phyloP scores from a whole-genome alignment of 2,329 filamentous ascomycete species.

The Apiospora koreana region DNA sequence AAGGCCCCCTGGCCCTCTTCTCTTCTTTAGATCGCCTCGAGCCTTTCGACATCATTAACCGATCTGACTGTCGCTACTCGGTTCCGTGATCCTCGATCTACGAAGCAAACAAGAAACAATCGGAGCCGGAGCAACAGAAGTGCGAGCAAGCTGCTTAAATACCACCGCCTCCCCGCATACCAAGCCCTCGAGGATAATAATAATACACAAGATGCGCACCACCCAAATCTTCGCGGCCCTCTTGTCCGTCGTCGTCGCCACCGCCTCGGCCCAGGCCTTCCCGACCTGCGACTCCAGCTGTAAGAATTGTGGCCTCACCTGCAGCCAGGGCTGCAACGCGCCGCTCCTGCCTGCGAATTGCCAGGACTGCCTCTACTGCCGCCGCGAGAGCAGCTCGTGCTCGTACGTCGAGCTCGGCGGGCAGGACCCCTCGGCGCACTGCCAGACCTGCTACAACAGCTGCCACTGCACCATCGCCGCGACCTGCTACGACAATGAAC shows the following conservation, averaged over 20 bases:
- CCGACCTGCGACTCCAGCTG: slow-evolving; percentile 18
- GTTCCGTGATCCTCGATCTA: not conserved
- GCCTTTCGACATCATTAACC: not conserved
- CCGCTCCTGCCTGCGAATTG: slow-evolving; percentile 19
- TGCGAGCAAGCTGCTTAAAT: not conserved
- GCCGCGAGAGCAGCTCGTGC: slow-evolving; percentile 27
- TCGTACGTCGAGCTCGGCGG: slow-evolving; percentile 17
- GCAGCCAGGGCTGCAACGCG: slow-evolving; percentile 24
- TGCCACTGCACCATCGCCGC: not conserved
- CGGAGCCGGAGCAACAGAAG: not conserved
- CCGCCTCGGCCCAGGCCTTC: not conserved
- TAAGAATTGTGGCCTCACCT: slow-evolving; percentile 23
- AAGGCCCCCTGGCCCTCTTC: not conserved
- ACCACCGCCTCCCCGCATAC: not conserved
- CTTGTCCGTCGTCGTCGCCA: slow-evolving; percentile 14
- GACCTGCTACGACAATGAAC: not conserved
- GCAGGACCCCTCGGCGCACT: not conserved
- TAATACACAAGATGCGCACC: not conserved
- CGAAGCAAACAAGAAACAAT: not conserved
- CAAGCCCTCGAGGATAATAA: too few relatives aligned
- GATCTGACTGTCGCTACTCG: not conserved
- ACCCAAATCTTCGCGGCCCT: not conserved
- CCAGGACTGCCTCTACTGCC: slow-evolving; percentile 26
- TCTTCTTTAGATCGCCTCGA: not conserved
- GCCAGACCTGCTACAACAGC: slow-evolving; percentile 2